Evolutionary conservation across 176 grass and related monocot genomes (phyloP).

Genomic region (Hordeum marinum): DNA sequence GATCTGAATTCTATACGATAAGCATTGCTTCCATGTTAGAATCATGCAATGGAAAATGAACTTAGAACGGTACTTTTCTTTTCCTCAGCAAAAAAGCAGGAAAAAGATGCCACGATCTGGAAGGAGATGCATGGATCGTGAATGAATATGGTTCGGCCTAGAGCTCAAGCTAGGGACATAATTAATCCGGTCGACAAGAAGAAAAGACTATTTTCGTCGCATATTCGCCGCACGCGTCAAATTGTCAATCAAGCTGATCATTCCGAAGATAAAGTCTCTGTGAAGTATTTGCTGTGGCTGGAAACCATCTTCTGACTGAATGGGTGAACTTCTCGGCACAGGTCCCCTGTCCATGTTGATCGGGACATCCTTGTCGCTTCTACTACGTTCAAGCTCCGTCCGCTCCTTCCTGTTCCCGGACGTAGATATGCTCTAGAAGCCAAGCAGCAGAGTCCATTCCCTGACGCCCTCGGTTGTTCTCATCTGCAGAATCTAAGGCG

Average conservation of each 20-base stretch:
- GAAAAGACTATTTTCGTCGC: neutral
- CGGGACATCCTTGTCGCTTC: neutral
- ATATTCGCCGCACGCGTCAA: neutral
- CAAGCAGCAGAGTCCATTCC: neutral
- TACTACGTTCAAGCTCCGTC: neutral
- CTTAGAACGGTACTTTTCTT: neutral
- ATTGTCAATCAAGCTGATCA: neutral
- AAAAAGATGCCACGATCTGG: neutral
- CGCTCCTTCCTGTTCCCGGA: neutral
- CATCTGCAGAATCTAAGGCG: neutral
- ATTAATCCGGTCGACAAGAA: neutral
- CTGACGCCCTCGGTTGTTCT: neutral
- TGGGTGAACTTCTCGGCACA: neutral
- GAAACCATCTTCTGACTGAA: neutral
- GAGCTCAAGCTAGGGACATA: neutral
- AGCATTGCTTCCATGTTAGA: neutral
- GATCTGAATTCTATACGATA: neutral
- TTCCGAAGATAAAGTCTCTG: constrained; percentile 13
- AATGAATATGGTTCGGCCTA: neutral
- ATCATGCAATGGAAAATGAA: neutral
- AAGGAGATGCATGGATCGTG: neutral
- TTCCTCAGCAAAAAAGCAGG: neutral
- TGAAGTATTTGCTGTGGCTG: constrained; percentile 27
- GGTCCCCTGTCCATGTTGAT: neutral
- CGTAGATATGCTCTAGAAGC: neutral